Conservation (phyloP, 352 stramenopile species). For the Pythium diclinum region DNA sequence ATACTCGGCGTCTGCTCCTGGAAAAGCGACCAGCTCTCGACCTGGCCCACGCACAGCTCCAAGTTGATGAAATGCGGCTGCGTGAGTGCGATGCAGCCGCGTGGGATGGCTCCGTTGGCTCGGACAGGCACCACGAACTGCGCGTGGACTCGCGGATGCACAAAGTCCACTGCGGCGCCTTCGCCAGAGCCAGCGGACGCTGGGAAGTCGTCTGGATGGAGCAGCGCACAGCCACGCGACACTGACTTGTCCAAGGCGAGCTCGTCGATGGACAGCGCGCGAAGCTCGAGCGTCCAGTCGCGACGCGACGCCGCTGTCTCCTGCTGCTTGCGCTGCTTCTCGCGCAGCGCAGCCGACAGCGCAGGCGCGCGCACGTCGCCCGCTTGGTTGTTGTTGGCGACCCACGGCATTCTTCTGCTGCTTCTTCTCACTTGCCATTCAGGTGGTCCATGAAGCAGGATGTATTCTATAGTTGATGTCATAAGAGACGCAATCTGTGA, state of each 20-base stretch:
- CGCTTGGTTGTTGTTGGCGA: conserved; percentile 83
- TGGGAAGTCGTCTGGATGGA: conserved; percentile 67
- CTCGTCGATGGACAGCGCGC: conserved; percentile 44
- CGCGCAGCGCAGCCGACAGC: conserved; percentile 50
- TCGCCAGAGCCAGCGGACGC: conserved; percentile 3
- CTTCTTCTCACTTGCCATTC: conserved; percentile 3
- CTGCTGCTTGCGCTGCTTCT: conserved; percentile 46
- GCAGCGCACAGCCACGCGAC: conserved; percentile 48
- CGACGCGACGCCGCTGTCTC: conserved; percentile 11
- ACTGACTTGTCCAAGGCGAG: conserved; percentile 27
- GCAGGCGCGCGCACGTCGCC: conserved; percentile 74
- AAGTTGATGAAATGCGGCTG: conserved; percentile 75
- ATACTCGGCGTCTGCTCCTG: conserved; percentile 40
- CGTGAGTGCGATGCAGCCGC: conserved; percentile 57
- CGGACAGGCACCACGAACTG: conserved; percentile 72
- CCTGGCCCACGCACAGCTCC: conserved; percentile 71
- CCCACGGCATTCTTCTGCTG: conserved; percentile 69
- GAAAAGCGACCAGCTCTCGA: conserved; percentile 76
- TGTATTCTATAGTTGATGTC: not conserved
- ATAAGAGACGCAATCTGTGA: not conserved
- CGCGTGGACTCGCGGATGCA: conserved; percentile 65
- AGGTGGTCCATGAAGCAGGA: conserved; percentile 15
- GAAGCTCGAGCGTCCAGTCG: conserved; percentile 38
- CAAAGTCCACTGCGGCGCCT: conserved; percentile 30
- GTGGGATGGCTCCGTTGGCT: conserved; percentile 34